Evolutionary conservation across 805 yeast species (phyloP).

Genomic region (Spathaspora boniae): DNA sequence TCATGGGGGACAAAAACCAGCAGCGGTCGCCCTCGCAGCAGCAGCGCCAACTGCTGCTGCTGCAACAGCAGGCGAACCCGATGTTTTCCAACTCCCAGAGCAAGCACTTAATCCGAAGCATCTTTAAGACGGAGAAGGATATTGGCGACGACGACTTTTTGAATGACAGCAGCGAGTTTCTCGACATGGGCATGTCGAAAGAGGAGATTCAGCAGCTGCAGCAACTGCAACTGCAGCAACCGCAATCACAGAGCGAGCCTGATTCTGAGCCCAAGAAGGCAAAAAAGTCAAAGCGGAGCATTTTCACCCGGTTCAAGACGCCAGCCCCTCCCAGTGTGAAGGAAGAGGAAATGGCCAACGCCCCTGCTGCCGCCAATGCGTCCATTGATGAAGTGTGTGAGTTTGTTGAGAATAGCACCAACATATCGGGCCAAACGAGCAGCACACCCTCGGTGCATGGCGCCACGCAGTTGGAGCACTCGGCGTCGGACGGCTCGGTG

Average conservation of each 20-base stretch:
- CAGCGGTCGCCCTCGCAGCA: slow-evolving; percentile 16
- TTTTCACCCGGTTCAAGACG: slow-evolving; percentile 38
- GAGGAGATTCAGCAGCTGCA: no score
- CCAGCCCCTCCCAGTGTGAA: slow-evolving; percentile 9
- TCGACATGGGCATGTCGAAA: no score
- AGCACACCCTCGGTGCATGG: slow-evolving; percentile 23
- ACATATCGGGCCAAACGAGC: slow-evolving; percentile 11
- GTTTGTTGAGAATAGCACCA: slow-evolving; percentile 7
- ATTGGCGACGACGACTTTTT: no score
- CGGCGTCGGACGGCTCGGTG: slow-evolving; percentile 10
- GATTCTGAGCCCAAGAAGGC: slow-evolving; percentile 27
- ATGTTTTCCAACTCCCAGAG: slow-evolving; percentile 11
- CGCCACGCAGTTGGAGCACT: slow-evolving; percentile 5
- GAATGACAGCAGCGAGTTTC: no score
- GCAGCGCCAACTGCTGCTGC: slow-evolving; percentile 11
- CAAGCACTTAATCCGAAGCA: slow-evolving; percentile 31
- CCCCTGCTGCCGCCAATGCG: slow-evolving; percentile 10
- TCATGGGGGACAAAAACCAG: slow-evolving; percentile 32
- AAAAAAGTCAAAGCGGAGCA: slow-evolving; percentile 30
- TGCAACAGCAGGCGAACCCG: slow-evolving; percentile 12
- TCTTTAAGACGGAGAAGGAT: slow-evolving; percentile 21
- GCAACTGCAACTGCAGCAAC: no score
- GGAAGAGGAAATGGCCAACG: slow-evolving; percentile 9
- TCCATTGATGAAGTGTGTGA: slow-evolving; percentile 11
- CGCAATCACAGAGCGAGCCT: no score